These are phyloP conservation scores for Cornus controversa DNA, from an alignment of 148 eudicot genomes.

Conservation along the genomic window DNA sequence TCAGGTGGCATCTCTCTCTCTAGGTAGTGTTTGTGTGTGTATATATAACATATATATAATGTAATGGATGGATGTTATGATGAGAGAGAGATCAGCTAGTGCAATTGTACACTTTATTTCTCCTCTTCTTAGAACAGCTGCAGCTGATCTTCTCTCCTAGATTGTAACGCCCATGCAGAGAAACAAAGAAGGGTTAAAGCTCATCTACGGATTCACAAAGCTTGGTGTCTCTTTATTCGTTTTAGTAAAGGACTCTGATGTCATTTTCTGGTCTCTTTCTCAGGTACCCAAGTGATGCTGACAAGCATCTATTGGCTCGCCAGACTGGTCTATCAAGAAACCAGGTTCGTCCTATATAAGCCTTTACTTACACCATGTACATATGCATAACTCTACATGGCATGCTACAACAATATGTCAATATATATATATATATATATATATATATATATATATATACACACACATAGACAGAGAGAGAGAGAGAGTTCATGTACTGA, in stretches of 20 bases:
- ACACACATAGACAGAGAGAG: no score
- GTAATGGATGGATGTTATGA: background rate
- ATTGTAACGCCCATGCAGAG: constrained; percentile 43
- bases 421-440: no score
- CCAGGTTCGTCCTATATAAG: constrained; percentile 46
- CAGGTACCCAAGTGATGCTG: constrained; percentile 99
- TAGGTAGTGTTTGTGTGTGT: background rate
- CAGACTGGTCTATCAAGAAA: constrained; percentile 93
- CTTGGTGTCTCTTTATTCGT: background rate
- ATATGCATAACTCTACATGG: background rate
- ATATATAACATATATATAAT: background rate
- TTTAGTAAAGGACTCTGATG: constrained; percentile 16
- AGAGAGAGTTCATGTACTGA: background rate
- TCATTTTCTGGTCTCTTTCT: constrained; percentile 33
- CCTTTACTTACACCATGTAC: background rate
- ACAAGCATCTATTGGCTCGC: constrained; percentile 78
- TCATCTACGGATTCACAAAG: background rate
- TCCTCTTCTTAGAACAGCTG: no score
- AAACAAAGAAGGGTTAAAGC: constrained; percentile 4
- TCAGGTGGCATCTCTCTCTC: background rate
- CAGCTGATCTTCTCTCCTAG: constrained; percentile 37
- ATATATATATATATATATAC: no score
- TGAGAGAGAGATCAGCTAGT: constrained; percentile 7
- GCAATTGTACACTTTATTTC: constrained; percentile 12
- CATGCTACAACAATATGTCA: background rate